Evolutionary conservation across 164 flowering plant species (phyloP).

Genomic region (Magnolia sinica): DNA sequence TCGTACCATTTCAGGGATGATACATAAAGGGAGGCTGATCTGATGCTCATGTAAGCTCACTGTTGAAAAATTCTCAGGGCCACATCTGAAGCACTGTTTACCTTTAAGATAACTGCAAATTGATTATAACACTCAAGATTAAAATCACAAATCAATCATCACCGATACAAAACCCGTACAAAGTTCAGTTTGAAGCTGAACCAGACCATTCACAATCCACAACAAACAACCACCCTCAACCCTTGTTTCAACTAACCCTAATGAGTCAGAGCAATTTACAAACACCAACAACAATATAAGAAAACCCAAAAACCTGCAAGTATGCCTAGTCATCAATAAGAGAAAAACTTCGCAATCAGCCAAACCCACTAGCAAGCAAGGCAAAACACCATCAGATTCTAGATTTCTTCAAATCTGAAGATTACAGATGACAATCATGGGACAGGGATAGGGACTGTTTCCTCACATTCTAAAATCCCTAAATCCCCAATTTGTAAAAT

Average conservation of each 20-base stretch:
- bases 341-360: slow-evolving; percentile 5
- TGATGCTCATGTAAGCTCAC: too few species aligned
- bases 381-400: slow-evolving; percentile 18
- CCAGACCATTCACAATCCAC: slow-evolving; percentile 19
- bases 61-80: too few species aligned
- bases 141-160: slow-evolving; percentile 22
- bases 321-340: slow-evolving; percentile 1
- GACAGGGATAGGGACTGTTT: too few species aligned
- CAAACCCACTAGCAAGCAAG: slow-evolving; percentile 15
- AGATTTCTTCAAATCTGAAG: too few species aligned
- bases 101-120: too few species aligned
- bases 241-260: slow-evolving; percentile 16
- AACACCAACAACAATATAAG: slow-evolving; percentile 15
- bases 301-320: slow-evolving; percentile 19
- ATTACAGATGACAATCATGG: too few species aligned
- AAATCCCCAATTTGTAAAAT: too few species aligned
- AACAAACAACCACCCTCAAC: slow-evolving; percentile 18
- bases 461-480: too few species aligned
- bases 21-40: too few species aligned
- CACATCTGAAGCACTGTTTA: too few species aligned
- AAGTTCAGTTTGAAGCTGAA: slow-evolving; percentile 61
- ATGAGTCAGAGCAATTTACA: slow-evolving; percentile 31
- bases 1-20: too few species aligned
- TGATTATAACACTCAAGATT: not conserved
- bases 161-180: slow-evolving; percentile 21